phyloP scores from a whole-genome alignment of 2,329 filamentous ascomycete genomes.

The Pezicula rhizophila region DNA sequence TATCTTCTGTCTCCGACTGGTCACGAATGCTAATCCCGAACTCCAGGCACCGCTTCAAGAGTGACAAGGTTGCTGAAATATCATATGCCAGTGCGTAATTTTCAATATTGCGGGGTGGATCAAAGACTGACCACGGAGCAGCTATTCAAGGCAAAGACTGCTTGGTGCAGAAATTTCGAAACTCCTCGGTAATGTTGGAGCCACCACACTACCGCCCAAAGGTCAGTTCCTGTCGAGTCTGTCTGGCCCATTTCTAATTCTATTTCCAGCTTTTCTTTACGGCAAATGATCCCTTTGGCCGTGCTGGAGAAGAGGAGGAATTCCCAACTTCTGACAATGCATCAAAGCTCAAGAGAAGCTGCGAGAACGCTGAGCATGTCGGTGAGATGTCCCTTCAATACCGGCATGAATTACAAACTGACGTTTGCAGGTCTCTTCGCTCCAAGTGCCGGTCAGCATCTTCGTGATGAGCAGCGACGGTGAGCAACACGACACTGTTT shows the following conservation, averaged over 20 bases:
- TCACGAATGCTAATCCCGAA: background rate
- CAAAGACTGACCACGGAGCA: constrained; percentile 32
- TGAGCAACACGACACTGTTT: constrained; percentile 1
- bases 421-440: constrained; percentile 64
- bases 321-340: constrained; percentile 80
- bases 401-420: background rate
- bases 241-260: constrained; percentile 42
- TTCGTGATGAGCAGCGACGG: constrained; percentile 69
- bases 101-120: background rate
- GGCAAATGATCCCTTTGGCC: constrained; percentile 43
- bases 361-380: constrained; percentile 79
- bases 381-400: constrained; percentile 44
- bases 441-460: constrained; percentile 67
- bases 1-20: background rate
- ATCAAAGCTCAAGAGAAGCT: constrained; percentile 80
- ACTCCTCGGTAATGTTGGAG: constrained; percentile 93
- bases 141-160: constrained; percentile 90
- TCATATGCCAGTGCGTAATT: constrained; percentile 80
- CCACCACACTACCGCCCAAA: constrained; percentile 76
- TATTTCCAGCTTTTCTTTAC: constrained; percentile 49
- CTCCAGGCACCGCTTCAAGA: constrained; percentile 70
- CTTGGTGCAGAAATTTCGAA: constrained; percentile 89
- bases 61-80: constrained; percentile 79
- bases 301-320: constrained; percentile 65
- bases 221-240: constrained; percentile 40